Base-by-base conservation (phyloP, 2,329 filamentous ascomycete species). In the Phyllosticta capitalensis region DNA sequence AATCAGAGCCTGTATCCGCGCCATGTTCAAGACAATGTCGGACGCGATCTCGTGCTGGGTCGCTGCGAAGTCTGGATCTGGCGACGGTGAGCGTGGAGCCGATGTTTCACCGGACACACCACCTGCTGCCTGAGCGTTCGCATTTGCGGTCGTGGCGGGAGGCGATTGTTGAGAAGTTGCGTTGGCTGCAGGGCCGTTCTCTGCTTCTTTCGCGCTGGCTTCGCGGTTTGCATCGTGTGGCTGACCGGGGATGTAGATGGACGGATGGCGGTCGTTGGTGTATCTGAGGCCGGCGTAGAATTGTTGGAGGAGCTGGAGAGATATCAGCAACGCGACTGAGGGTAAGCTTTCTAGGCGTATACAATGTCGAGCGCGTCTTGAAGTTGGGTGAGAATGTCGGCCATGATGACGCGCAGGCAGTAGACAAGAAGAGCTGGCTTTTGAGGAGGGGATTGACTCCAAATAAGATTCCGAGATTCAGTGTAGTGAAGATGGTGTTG, bases 361-460 rank as follows among this genome's bases (percentile, higher is more conserved):
- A 89, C 89, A 80, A 91, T 85, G 68, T 94, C 89, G 62, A 92
- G 83, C 72, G 88, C 86, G 76, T 94, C 89, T 74, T 95, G 90
- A 61, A 94, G 79, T 72, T 94, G 89, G 1, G 90, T 92, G 61
- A 95, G 80, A 63, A 87, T 80, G 70, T 95, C 90, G 26, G 82
- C 81, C 85, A 90, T 90, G 57, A 10, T 59, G 30, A 17, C 56
- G 50, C n/a, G 19, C 9, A 9, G 19, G 10, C 48, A 20, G 10
- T 14, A 19, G 30, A 14, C 10, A 10, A 17, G 9, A 30, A 12
- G 28, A 30, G 28, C 28, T 30, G 28, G 28, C 10, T 30, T 30
- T 6, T 10, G 28, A 30, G 28, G 28, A 30, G 28, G 28, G 28
- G 28, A 30, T 6, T 7, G 28, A 2, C 28, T 30, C 2, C n/a